These are phyloP conservation scores for Euphorbia pulcherrima DNA, from an alignment of 345 rosid genomes.

Conservation along the genomic window DNA sequence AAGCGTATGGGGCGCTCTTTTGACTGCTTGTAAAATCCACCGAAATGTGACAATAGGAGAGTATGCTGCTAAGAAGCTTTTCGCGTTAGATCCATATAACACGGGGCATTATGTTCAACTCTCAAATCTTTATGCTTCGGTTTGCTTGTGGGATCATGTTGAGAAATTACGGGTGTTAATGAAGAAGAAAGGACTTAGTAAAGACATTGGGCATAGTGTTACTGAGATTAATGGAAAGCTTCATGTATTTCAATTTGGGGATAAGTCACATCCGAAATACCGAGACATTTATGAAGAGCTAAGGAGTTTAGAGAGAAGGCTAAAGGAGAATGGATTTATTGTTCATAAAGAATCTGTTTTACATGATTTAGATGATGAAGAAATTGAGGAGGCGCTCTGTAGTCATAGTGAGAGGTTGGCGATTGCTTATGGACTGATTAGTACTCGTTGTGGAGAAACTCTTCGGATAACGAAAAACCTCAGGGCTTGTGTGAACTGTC, in stretches of 20 bases:
- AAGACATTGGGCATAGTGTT: constrained; percentile 58
- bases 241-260: constrained; percentile 56
- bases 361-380: constrained; percentile 60
- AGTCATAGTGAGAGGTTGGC: constrained; percentile 70
- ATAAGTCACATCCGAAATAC: constrained; percentile 49
- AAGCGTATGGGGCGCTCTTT: constrained; percentile 63
- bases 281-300: constrained; percentile 46
- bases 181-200: constrained; percentile 53
- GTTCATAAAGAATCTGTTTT: constrained; percentile 43
- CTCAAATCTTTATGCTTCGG: constrained; percentile 69
- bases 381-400: constrained; percentile 56
- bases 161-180: constrained; percentile 48
- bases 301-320: constrained; percentile 43
- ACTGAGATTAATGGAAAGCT: constrained; percentile 55
- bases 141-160: constrained; percentile 51
- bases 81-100: constrained; percentile 51
- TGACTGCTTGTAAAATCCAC: constrained; percentile 66
- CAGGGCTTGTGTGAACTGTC: constrained; percentile 62
- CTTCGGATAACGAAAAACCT: constrained; percentile 60
- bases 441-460: constrained; percentile 52
- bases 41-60: constrained; percentile 57
- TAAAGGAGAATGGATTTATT: constrained; percentile 55
- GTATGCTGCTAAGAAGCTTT: constrained; percentile 58
- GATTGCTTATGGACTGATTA: constrained; percentile 58
- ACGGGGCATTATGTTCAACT: constrained; percentile 70